These are phyloP conservation scores for Dendrobium chrysotoxum DNA, from an alignment of 106 monocot species.

Conservation along the genomic window DNA sequence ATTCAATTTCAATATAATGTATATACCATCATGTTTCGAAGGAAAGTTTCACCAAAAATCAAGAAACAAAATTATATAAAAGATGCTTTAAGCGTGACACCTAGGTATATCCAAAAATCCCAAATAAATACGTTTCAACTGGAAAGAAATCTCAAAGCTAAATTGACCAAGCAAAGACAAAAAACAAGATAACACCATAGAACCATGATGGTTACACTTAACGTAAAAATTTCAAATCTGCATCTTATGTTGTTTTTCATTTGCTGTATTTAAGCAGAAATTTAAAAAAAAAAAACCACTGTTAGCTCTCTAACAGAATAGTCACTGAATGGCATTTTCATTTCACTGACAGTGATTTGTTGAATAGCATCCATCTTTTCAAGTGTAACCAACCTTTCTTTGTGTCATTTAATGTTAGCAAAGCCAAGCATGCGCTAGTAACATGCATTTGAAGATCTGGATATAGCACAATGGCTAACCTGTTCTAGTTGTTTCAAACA, in stretches of 20 bases:
- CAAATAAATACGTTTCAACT: neutral
- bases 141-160: neutral
- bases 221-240: neutral
- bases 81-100: neutral
- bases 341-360: neutral
- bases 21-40: neutral
- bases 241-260: neutral
- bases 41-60: neutral
- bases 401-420: neutral
- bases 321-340: neutral
- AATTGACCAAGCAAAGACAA: neutral
- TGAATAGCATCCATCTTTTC: neutral
- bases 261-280: neutral
- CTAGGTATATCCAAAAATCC: neutral
- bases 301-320: neutral
- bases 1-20: neutral
- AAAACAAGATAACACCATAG: neutral
- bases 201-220: no score
- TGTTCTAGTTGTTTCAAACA: slow-evolving; percentile 85
- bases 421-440: neutral
- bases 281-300: neutral
- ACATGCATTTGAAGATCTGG: slow-evolving; percentile 5
- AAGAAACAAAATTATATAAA: neutral
- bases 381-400: neutral
- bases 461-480: slow-evolving; percentile 30